Conservation (phyloP, 352 stramenopile genomes). For the Globisporangium radiosum region DNA sequence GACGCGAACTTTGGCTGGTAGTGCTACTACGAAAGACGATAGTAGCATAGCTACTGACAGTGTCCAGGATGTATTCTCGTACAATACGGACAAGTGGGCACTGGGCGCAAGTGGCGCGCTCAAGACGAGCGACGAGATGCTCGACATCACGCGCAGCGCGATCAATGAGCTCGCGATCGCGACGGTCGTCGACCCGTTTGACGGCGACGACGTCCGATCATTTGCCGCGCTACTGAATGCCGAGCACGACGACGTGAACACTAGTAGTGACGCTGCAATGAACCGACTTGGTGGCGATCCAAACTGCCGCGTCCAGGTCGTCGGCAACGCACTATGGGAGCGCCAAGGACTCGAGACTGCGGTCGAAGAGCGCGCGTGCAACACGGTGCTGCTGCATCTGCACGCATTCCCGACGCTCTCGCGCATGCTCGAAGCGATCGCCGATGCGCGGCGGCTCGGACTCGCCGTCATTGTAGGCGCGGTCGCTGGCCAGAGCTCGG, state of each 20-base stretch:
- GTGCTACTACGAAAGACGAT: background rate
- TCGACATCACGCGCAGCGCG: constrained; percentile 45
- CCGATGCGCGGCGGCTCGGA: constrained; percentile 40
- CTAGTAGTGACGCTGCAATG: background rate
- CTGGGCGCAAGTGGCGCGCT: constrained; percentile 30
- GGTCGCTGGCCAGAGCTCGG: constrained; percentile 20
- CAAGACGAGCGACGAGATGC: constrained; percentile 57
- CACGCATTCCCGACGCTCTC: constrained; percentile 53
- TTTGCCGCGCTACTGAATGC: constrained; percentile 37
- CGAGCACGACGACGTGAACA: constrained; percentile 27
- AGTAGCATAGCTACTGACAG: constrained; percentile 7
- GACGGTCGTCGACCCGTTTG: constrained; percentile 59
- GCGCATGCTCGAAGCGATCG: constrained; percentile 29
- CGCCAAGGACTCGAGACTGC: constrained; percentile 30
- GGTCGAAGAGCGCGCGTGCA: constrained; percentile 49
- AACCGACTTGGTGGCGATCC: constrained; percentile 30
- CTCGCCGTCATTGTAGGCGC: constrained; percentile 46
- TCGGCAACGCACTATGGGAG: constrained; percentile 29
- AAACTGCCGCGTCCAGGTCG: constrained; percentile 43
- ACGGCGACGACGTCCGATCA: constrained; percentile 38
- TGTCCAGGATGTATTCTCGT: constrained; percentile 19
- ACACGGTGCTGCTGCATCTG: constrained; percentile 50
- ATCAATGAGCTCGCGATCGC: constrained; percentile 48
- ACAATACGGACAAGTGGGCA: constrained; percentile 71
- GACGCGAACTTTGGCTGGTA: background rate